Base-by-base conservation (phyloP, 495 filamentous ascomycete genomes). In the Talaromyces nanjingensis region DNA sequence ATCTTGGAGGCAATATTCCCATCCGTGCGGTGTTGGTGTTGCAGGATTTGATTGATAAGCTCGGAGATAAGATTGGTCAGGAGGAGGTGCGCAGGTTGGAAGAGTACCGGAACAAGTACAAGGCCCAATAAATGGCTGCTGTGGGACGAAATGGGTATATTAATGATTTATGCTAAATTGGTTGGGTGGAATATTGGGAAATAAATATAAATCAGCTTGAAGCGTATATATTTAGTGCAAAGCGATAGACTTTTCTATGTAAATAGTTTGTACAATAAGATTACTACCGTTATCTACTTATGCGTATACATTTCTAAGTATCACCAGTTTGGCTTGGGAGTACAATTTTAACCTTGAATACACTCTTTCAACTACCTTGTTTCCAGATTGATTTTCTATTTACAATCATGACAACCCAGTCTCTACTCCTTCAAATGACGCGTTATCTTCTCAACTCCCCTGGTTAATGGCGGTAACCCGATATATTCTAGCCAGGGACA, bases 71-170 rank as follows among this genome's bases (percentile, higher is more conserved):
- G 62, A 77, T 77, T 60, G 75, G 75, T 8, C 76, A 87, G 59
- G 79, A 81, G 6, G 89, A 96, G 64, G 77, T 93, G 66, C 80
- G 81, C 77, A 78, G 80, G 56, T 81, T 93, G 77, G 83, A 90
- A 79, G 90, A 88, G 67, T 97, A 98, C 74, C 82, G 90, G 66
- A 76, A 74, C 52, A 87, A 87, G 76, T 97, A 93, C 65, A 71
- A 72, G 52, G 79, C 77, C 7, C 65, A 76, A 62, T 77, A 76
- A 65, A 31, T 31, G 5, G 29, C 29, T 31, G 29, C 29, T 31
- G 45, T 16, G n/a, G 33, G 55, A 20, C 2, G 6, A 16, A 7
- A 24, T 9, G 16, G 24, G 3, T 24, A 57, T 33, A 7, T 29
- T 29, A 57, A 27, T 6, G 24, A 33, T 8, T 27, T 24, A 33